Percentiles rank a stretch among this genome's conserved stretches.
Evolutionary conservation across 148 eudicot genomes (phyloP).

Genomic region (Hydrangea macrophylla): DNA sequence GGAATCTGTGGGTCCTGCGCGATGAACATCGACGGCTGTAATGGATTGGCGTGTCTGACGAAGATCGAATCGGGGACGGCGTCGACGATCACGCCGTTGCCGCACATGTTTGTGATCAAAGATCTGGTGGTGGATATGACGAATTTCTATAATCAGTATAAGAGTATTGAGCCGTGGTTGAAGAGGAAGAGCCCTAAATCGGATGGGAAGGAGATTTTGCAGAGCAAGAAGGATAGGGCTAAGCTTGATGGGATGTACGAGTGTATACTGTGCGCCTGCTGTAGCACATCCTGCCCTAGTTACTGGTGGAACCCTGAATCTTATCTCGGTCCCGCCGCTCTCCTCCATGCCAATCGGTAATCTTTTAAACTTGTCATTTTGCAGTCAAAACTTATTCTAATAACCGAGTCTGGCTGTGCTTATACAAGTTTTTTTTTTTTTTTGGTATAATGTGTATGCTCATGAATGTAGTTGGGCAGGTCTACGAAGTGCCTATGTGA

Average conservation of each 20-base stretch:
- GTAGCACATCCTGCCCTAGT: conserved; percentile 94
- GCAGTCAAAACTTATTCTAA: too few species aligned
- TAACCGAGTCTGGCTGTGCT: too few species aligned
- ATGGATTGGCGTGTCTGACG: conserved; percentile 91
- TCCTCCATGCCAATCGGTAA: conserved; percentile 92
- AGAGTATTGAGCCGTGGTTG: conserved; percentile 97
- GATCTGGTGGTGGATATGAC: conserved; percentile 99
- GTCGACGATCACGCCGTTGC: conserved; percentile 71
- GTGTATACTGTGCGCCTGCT: conserved; percentile 93
- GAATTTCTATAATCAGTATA: conserved; percentile 89
- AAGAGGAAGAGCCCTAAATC: conserved; percentile 67
- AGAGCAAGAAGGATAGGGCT: conserved; percentile 83
- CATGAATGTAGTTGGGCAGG: too few species aligned
- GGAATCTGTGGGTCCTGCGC: conserved; percentile 98
- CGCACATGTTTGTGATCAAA: conserved; percentile 95
- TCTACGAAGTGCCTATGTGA: too few species aligned
- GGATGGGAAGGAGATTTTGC: conserved; percentile 71
- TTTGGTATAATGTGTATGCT: too few species aligned
- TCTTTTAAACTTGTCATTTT: background rate
- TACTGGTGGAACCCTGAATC: conserved; percentile 99
- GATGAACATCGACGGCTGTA: conserved; percentile 93
- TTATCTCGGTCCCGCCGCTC: conserved; percentile 95
- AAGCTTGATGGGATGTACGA: conserved; percentile 99
- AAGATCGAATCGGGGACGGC: conserved; percentile 33
- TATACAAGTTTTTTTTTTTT: too few species aligned